Percentiles rank a stretch among this genome's conserved stretches.
Evolutionary conservation across 2,329 filamentous ascomycete species (phyloP).

Genomic region (Clarireedia monteithiana): DNA sequence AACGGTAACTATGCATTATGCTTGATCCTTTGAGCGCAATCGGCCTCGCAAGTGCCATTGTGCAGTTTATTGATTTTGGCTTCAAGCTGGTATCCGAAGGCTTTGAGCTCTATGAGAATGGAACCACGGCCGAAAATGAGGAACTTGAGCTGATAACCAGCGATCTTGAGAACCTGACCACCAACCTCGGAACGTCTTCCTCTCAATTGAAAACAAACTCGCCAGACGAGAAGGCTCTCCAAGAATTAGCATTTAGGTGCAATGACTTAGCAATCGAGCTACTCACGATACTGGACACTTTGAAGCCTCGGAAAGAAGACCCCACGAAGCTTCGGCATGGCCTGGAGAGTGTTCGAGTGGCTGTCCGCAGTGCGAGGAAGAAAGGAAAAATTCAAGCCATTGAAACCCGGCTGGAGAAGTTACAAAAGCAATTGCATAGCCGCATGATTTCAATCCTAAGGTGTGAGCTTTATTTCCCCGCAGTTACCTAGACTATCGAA

Average conservation of each 20-base stretch:
- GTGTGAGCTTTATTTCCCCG: background rate
- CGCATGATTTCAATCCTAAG: background rate
- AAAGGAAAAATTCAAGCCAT: background rate
- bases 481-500: background rate
- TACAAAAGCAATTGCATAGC: background rate
- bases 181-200: background rate
- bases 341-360: background rate
- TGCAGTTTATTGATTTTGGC: background rate
- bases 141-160: background rate
- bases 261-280: background rate
- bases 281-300: background rate
- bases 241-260: background rate
- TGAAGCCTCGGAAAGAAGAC: no score
- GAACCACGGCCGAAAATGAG: background rate
- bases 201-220: background rate
- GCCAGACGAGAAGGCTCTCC: background rate
- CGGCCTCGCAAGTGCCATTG: background rate
- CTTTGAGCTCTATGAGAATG: background rate
- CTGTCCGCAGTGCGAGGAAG: background rate
- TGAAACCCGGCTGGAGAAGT: background rate
- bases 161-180: background rate
- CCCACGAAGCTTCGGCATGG: background rate
- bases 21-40: background rate
- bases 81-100: background rate
- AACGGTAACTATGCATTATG: background rate